These are phyloP conservation scores for Saccharomycodes ludwigii DNA, from an alignment of 805 yeast genomes.

Conservation along the genomic window DNA sequence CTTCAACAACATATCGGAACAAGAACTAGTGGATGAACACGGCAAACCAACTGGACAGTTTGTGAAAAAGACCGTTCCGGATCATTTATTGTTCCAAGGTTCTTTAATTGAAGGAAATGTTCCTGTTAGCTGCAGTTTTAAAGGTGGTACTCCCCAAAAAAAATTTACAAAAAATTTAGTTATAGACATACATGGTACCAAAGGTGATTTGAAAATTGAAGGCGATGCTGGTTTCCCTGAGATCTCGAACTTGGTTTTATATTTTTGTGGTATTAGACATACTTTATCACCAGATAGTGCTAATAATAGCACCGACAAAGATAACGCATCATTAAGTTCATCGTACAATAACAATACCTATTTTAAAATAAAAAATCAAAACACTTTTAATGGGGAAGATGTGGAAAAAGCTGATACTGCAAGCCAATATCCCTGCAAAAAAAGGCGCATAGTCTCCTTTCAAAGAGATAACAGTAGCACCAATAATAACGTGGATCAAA, in stretches of 20 bases:
- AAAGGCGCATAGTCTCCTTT: conserved; percentile 2
- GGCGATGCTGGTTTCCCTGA: conserved; percentile 25
- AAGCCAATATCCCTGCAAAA: neutral
- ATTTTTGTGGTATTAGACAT: conserved; percentile 18
- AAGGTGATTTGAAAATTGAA: conserved; percentile 21
- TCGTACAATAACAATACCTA: no score
- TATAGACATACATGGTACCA: conserved; percentile 23
- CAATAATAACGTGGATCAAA: conserved; percentile 15
- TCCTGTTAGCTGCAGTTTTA: conserved; percentile 20
- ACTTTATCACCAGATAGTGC: neutral
- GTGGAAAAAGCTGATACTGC: no score
- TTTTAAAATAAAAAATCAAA: no score
- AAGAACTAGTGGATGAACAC: conserved; percentile 17
- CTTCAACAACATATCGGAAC: conserved; percentile 19
- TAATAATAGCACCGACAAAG: neutral
- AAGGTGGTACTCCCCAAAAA: conserved; percentile 22
- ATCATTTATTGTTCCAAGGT: conserved; percentile 21
- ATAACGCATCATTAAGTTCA: conserved; percentile 3
- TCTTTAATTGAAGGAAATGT: conserved; percentile 16
- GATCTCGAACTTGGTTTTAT: conserved; percentile 20
- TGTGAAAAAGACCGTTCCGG: conserved; percentile 18
- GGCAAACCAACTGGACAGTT: conserved; percentile 13
- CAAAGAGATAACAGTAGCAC: no score
- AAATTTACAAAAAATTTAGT: conserved; percentile 22
- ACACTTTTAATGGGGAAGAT: neutral